Evolutionary conservation across 306 rosid species (phyloP), one percentile per base, ranked within the genome.

Genomic region (Vigna unguiculata): DNA sequence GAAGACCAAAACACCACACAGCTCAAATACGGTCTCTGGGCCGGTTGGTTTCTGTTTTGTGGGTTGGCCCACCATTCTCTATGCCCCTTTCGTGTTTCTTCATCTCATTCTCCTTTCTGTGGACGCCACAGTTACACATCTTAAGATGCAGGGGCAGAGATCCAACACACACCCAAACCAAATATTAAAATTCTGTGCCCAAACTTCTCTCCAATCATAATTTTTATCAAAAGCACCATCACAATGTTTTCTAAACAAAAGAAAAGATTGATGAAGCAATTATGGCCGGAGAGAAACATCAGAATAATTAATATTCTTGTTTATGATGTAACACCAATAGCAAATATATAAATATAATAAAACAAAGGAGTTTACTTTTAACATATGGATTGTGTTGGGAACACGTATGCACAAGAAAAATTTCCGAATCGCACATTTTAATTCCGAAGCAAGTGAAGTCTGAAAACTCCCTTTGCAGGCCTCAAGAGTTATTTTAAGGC

Each of bases 401-500:
- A 51, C 57, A 49, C 55, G 22, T 47, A 15, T 47, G 15, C 19
- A 15, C 5, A 40, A 9, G 28, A 25, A 2, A 2, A 40, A 40
- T 2, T 3, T 7, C 14, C 2, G 3, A 51, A 19, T 53, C 2
- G 25, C 5, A 48, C 74, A 25, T 24, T 64, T 64, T 34, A 36
- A 4, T 17, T 72, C 16, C 4, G 12, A 2, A 73, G 24, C 41
- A 16, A 9, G 10, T 21, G 16, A 9, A 10, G 32, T 41, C 46
- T 58, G 14, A 20, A 24, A 71, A 71, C 22, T 41, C 16, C 10
- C 19, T 64, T 73, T 72, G 83, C 83, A 73, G 83, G 74, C 75
- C 61, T 52, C 21, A 1, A 25, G 9, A 40, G 43, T 62, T 71
- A 62, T 61, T 22, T 70, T 55, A 78, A 20, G 30, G 53, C 20